Conservation (phyloP, 2,329 filamentous ascomycete species). For the Epichloe aotearoae region DNA sequence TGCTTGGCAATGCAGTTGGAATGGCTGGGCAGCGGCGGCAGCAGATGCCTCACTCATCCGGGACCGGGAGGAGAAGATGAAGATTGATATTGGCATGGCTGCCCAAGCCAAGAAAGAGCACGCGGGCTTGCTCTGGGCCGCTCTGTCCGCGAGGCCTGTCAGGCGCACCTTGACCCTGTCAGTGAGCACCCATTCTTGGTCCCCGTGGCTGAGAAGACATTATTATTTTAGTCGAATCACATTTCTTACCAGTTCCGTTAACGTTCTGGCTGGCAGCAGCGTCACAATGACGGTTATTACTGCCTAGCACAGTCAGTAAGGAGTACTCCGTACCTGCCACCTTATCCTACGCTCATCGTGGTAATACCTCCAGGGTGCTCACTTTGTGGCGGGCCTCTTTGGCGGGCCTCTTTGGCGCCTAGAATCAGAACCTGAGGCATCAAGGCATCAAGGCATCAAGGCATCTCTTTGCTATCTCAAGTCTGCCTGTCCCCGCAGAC, state of each 20-base stretch:
- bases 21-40: slow-evolving; percentile 1
- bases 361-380: too few relatives aligned
- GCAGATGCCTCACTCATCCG: background rate
- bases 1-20: background rate
- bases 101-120: slow-evolving; percentile 5
- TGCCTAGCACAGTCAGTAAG: too few relatives aligned
- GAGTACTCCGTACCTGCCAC: too few relatives aligned
- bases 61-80: too few relatives aligned
- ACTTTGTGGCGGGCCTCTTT: too few relatives aligned
- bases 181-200: background rate
- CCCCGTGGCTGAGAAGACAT: background rate
- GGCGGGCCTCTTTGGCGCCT: background rate
- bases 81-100: background rate
- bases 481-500: background rate
- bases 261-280: background rate
- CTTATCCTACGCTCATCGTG: too few relatives aligned
- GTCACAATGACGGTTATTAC: background rate
- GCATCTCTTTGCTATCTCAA: background rate
- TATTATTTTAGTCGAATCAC: too few relatives aligned
- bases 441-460: background rate
- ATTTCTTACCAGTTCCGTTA: background rate
- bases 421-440: background rate
- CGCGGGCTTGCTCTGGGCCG: slow-evolving; percentile 1
- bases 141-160: background rate
- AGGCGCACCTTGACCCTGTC: background rate